Percentiles rank a stretch among this genome's conserved stretches.
phyloP scores from a whole-genome alignment of 352 stramenopile species.

The Pythium insidiosum region DNA sequence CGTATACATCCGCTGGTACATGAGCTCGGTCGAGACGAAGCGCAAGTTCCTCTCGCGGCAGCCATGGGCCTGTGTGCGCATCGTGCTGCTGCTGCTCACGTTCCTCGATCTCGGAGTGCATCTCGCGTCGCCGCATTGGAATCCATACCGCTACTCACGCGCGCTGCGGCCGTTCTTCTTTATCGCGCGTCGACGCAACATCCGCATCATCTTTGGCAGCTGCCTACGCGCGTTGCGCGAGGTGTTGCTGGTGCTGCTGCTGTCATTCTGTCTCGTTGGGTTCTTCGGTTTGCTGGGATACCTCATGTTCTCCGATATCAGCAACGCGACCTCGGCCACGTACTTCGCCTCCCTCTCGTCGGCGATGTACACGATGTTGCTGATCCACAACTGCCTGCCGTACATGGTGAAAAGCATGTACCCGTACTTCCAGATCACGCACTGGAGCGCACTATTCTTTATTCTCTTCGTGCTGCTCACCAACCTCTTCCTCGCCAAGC shows the following conservation, averaged over 20 bases:
- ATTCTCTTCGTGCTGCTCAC: conserved; percentile 73
- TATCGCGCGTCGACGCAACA: conserved; percentile 68
- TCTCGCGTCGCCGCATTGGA: conserved; percentile 30
- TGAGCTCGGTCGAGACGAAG: conserved; percentile 78
- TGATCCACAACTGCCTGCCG: conserved; percentile 74
- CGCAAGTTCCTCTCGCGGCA: conserved; percentile 67
- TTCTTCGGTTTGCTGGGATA: conserved; percentile 78
- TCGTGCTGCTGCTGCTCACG: conserved; percentile 47
- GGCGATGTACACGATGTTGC: conserved; percentile 76
- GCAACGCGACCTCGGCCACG: conserved; percentile 30
- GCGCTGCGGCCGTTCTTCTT: conserved; percentile 73
- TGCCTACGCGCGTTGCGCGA: conserved; percentile 67
- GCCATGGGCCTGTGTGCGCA: conserved; percentile 62
- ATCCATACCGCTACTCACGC: conserved; percentile 59
- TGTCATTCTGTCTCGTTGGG: conserved; percentile 67
- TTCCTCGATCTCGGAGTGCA: conserved; percentile 44
- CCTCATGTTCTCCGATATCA: conserved; percentile 69
- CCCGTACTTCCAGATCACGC: conserved; percentile 66
- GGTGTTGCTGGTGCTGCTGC: conserved; percentile 55
- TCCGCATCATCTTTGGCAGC: conserved; percentile 81
- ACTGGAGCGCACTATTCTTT: conserved; percentile 80
- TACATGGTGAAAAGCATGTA: conserved; percentile 82
- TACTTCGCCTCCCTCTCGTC: conserved; percentile 66
- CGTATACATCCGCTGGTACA: conserved; percentile 68
- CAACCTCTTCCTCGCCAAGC: conserved; percentile 77